These are phyloP conservation scores for Sclerotinia minor DNA, from an alignment of 2,329 filamentous ascomycete species.

Conservation along the genomic window DNA sequence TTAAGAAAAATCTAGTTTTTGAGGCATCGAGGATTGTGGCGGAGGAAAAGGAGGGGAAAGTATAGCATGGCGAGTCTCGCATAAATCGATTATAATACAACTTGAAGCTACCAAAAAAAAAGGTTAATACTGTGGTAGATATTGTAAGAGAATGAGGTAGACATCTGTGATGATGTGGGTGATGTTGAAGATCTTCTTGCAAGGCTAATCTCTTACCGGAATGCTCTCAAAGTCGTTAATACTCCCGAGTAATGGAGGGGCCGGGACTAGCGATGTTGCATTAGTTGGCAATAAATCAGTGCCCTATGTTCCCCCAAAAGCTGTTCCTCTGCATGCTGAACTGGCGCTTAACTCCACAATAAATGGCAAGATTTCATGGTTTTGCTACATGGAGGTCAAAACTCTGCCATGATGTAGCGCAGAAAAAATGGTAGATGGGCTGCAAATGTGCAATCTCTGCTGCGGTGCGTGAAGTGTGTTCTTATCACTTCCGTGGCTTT, in stretches of 20 bases:
- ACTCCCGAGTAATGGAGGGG: neutral
- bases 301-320: neutral
- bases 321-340: neutral
- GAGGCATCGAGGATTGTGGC: neutral
- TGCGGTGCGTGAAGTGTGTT: neutral
- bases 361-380: neutral
- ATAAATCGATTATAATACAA: neutral
- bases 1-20: neutral
- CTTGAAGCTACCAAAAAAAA: neutral
- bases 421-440: too few species aligned
- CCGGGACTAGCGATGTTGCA: neutral
- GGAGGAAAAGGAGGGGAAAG: neutral
- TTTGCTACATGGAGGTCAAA: neutral
- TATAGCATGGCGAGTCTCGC: neutral
- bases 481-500: neutral
- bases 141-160: neutral
- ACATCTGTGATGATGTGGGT: neutral
- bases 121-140: neutral
- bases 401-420: neutral
- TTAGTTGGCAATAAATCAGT: neutral
- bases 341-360: neutral
- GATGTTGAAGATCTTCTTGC: neutral
- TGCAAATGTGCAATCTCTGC: neutral
- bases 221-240: neutral
- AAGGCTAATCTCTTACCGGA: neutral